Conservation (phyloP, 345 rosid genomes). For the Theobroma cacao region DNA sequence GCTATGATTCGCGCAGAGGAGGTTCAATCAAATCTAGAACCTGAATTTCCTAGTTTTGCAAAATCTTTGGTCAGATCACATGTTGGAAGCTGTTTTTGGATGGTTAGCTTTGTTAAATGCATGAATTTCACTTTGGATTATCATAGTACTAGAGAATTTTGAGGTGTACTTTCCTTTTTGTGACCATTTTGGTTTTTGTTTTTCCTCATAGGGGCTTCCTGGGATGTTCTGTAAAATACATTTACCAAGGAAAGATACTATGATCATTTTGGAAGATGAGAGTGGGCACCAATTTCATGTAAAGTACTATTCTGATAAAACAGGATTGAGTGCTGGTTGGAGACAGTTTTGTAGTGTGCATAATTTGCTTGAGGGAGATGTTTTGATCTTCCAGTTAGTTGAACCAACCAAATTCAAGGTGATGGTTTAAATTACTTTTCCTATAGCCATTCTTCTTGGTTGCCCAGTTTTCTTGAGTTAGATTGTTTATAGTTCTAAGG, state of each 20-base stretch:
- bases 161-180: not conserved
- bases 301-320: constrained; percentile 62
- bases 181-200: not conserved
- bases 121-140: not conserved
- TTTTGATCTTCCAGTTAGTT: constrained; percentile 70
- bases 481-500: not conserved
- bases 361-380: constrained; percentile 77
- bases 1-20: constrained; percentile 58
- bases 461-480: not conserved
- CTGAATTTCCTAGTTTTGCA: constrained; percentile 52
- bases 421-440: constrained; percentile 7
- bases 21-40: constrained; percentile 58
- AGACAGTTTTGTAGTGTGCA: constrained; percentile 66
- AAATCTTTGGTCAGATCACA: constrained; percentile 66
- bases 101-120: constrained; percentile 35
- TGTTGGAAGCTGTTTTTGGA: constrained; percentile 69
- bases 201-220: constrained; percentile 81
- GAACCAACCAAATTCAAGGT: constrained; percentile 69
- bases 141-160: constrained; percentile 4
- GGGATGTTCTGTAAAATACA: constrained; percentile 59
- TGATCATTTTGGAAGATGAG: constrained; percentile 60
- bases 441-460: not conserved
- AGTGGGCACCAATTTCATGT: constrained; percentile 24
- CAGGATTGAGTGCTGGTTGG: constrained; percentile 97
- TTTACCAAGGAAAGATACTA: constrained; percentile 48